Percentiles rank a stretch among this genome's conserved stretches.
Conservation (phyloP, 768 basidiomycete species). For the Termitomyces eurrhizus region DNA sequence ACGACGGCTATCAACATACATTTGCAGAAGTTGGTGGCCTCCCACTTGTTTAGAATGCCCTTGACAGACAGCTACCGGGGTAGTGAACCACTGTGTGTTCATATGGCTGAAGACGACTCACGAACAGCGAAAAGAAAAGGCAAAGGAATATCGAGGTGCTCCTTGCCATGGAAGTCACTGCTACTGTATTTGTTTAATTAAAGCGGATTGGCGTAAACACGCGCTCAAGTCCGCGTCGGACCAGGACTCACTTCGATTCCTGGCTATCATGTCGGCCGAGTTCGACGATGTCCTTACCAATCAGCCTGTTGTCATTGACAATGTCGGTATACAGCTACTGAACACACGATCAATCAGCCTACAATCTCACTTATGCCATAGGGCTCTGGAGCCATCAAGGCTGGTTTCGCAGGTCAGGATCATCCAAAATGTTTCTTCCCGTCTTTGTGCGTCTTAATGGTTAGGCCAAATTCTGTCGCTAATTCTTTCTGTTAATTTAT, state of each 20-base stretch:
- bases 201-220: conserved; percentile 2
- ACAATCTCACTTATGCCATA: conserved; percentile 31
- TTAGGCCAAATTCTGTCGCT: conserved; percentile 26
- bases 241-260: conserved; percentile 6
- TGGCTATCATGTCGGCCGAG: conserved; percentile 67
- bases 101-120: conserved; percentile 14
- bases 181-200: not conserved
- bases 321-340: conserved; percentile 51
- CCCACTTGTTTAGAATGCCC: conserved; percentile 68
- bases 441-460: conserved; percentile 78
- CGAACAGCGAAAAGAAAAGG: conserved; percentile 19
- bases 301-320: conserved; percentile 99
- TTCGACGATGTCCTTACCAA: conserved; percentile 95
- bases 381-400: conserved; percentile 99
- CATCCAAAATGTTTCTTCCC: conserved; percentile 99
- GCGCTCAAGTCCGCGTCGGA: conserved; percentile 13
- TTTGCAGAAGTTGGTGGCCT: conserved; percentile 90
- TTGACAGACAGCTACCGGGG: conserved; percentile 25
- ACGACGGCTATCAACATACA: conserved; percentile 38
- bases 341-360: conserved; percentile 16
- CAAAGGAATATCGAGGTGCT: conserved; percentile 4
- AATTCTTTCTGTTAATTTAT: conserved; percentile 23
- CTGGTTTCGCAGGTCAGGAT: conserved; percentile 98
- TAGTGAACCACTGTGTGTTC: not conserved
- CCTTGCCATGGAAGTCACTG: conserved; percentile 9